Evolutionary conservation across 805 yeast genomes (phyloP), one percentile per base, ranked within the genome.

Genomic region (Candida montana): DNA sequence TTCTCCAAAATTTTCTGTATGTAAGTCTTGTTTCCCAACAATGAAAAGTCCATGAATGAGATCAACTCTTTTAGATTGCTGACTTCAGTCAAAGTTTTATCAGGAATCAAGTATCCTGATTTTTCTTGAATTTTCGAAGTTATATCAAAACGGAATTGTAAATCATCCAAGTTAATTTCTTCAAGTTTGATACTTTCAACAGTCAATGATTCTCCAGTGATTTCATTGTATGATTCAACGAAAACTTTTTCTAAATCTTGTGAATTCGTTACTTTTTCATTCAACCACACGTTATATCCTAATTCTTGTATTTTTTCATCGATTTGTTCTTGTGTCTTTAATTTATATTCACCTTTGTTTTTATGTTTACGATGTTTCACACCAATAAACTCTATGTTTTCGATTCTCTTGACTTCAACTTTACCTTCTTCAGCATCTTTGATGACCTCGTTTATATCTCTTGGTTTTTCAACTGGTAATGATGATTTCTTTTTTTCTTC

Each of bases 61-160:
- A 37, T 31, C 21, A 41, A 30, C 20, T 41, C 37, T 24, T 41
- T 35, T 13, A 41, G 18, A 18, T 41, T 35, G 6, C 38, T 5
- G 9, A 29, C 48, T 29, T 55, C 51, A 2, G 71, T 64, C 7
- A 67, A 41, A 24, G 56, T 48, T 37, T 52, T 60, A 45, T 68
- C 74, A 17, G 74, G 65, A 13, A 68, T 57, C 21, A 59, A 29
- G 40, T 56, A 55, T 15, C 74, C 74, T 16, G 71, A 56, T 24
- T 55, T 40, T 9, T 60, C 39, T 50, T 68, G 74, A 13, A 68
- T 39, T 17, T 39, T 28, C 40, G 58, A 62, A 5, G 65, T 52
- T 38, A 64, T 55, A n/a, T 58, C 51, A 44, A 68, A 68, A 44
- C 67, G 65, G 5, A 54, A 38, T n/a, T 49, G 43, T 30, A 68